Evolutionary conservation across 1,284 basidiomycete species (phyloP).

Genomic region (Fomitiporia mediterranea): DNA sequence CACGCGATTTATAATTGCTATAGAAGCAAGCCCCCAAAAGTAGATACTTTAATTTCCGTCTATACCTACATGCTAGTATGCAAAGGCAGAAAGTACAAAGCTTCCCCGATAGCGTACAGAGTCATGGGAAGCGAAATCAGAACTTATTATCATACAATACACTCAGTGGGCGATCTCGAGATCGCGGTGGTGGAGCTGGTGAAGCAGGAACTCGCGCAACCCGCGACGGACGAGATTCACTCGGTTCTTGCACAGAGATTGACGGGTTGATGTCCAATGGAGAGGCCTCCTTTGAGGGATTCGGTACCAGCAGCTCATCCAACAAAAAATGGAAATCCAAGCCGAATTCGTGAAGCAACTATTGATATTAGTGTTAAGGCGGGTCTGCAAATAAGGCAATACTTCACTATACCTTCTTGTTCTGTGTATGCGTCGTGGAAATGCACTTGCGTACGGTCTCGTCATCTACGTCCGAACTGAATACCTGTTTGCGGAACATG

Average conservation of each 20-base stretch:
- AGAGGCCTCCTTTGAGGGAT: conserved; percentile 37
- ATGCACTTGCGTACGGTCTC: conserved; percentile 71
- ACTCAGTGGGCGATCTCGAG: conserved; percentile 58
- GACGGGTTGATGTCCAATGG: conserved; percentile 24
- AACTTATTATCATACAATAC: conserved; percentile 1
- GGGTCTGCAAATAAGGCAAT: neutral
- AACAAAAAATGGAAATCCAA: conserved; percentile 89
- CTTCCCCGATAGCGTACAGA: too few relatives aligned
- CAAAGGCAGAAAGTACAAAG: too few relatives aligned
- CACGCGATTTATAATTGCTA: too few relatives aligned
- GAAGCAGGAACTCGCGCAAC: conserved; percentile 25
- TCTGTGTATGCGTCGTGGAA: conserved; percentile 71
- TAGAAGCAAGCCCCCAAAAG: too few relatives aligned
- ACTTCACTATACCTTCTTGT: conserved; percentile 60
- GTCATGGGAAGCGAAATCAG: conserved; percentile 1
- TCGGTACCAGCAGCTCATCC: conserved; percentile 59
- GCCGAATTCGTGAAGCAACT: conserved; percentile 88
- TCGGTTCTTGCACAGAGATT: neutral
- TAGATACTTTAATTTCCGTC: too few relatives aligned
- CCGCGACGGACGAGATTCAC: conserved; percentile 15
- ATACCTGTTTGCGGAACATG: conserved; percentile 90
- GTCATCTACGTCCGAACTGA: conserved; percentile 70
- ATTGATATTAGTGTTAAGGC: conserved; percentile 6
- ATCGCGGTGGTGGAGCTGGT: conserved; percentile 51
- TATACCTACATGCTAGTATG: too few relatives aligned